Conservation (phyloP, 352 stramenopile genomes). For the Phytophthora meadii region DNA sequence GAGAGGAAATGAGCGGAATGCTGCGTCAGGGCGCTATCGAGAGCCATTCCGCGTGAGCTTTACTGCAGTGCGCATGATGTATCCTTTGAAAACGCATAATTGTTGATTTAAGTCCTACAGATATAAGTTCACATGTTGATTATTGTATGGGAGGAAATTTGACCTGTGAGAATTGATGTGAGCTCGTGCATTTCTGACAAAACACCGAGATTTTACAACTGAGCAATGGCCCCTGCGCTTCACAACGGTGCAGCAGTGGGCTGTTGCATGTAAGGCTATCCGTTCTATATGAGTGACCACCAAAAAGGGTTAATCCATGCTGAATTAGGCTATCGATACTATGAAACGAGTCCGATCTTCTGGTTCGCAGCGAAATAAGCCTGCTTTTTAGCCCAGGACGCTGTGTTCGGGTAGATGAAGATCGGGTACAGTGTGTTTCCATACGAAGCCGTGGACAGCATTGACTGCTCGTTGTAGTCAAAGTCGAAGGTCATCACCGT, state of each 20-base stretch:
- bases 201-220: too few relatives aligned
- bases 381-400: conserved; percentile 61
- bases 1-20: neutral
- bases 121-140: neutral
- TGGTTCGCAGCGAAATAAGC: conserved; percentile 64
- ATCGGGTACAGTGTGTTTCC: conserved; percentile 64
- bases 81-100: neutral
- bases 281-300: too few relatives aligned
- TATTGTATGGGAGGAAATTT: neutral
- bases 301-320: too few relatives aligned
- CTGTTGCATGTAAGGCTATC: too few relatives aligned
- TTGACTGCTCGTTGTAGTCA: conserved; percentile 85
- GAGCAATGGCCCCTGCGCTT: too few relatives aligned
- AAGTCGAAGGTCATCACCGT: conserved; percentile 74
- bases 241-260: too few relatives aligned
- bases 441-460: conserved; percentile 64
- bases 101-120: neutral
- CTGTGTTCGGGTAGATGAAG: conserved; percentile 81
- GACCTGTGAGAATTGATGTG: conserved; percentile 3
- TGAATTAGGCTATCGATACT: neutral
- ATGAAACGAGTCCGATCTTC: conserved; percentile 48
- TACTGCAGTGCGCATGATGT: neutral
- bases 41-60: conserved; percentile 13
- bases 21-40: neutral
- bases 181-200: too few relatives aligned